Evolutionary conservation across 139 green algal genomes (phyloP).

Genomic region (Raphidocelis subcapitata): DNA sequence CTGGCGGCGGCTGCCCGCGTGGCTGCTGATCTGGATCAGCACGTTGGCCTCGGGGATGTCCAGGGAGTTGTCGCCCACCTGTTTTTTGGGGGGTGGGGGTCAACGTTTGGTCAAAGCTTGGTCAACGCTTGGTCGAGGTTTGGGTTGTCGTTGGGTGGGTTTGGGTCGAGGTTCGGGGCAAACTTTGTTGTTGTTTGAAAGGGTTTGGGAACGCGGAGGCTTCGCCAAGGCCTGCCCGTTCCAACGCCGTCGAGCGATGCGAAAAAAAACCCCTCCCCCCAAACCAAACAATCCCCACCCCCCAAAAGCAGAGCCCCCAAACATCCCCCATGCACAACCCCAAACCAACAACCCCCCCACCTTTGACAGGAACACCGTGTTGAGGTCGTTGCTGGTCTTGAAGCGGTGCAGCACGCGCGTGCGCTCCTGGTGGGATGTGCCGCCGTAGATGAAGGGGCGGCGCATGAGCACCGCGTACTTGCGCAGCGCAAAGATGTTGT

Average conservation of each 20-base stretch:
- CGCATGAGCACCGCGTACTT: conserved; percentile 88
- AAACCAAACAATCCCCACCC: not conserved
- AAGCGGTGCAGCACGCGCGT: conserved; percentile 93
- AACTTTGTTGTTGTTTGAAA: too few species aligned
- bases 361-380: conserved; percentile 99
- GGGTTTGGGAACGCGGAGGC: too few species aligned
- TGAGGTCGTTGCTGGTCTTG: conserved; percentile 89
- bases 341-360: conserved; percentile 32
- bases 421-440: conserved; percentile 86
- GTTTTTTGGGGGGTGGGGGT: not conserved
- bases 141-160: too few species aligned
- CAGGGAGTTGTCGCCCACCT: conserved; percentile 98
- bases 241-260: too few species aligned
- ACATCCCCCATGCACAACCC: not conserved
- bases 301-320: not conserved
- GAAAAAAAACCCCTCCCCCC: too few species aligned
- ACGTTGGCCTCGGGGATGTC: conserved; percentile 99
- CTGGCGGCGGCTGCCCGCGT: conserved; percentile 91
- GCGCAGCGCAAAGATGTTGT: conserved; percentile 97
- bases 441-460: conserved; percentile 95
- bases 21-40: conserved; percentile 96
- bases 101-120: too few species aligned
- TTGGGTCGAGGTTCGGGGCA: too few species aligned
- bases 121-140: too few species aligned
- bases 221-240: too few species aligned